Conservation (phyloP, 345 rosid genomes). For the Lumnitzera littorea region DNA sequence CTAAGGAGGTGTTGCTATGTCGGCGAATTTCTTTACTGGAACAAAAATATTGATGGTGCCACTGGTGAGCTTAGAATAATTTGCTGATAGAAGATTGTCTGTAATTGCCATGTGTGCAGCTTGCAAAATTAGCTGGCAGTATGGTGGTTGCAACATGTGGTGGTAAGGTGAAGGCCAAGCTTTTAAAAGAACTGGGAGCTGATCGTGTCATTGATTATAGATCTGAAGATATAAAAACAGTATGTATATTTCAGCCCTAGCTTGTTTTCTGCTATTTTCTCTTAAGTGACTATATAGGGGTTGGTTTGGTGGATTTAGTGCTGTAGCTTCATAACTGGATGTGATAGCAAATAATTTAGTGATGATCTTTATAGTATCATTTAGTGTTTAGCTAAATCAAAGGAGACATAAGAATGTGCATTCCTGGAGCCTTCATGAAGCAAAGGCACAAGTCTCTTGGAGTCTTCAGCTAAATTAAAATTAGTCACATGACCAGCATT, state of each 20-base stretch:
- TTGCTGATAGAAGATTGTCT: not conserved
- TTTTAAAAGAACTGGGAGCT: slow-evolving; percentile 73
- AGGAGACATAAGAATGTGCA: too few species aligned
- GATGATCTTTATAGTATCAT: too few species aligned
- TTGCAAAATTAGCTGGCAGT: slow-evolving; percentile 86
- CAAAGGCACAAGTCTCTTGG: too few species aligned
- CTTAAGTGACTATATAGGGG: not conserved
- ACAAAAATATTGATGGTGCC: not conserved
- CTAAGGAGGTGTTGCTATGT: not conserved
- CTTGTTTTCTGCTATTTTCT: slow-evolving; percentile 4
- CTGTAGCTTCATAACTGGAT: too few species aligned
- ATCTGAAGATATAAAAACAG: slow-evolving; percentile 77
- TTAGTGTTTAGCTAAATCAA: too few species aligned
- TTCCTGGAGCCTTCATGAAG: too few species aligned
- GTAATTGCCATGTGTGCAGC: slow-evolving; percentile 34
- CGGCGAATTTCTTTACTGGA: not conserved
- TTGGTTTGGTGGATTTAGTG: not conserved
- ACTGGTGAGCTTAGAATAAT: not conserved
- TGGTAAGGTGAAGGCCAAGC: slow-evolving; percentile 73
- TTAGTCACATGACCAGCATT: too few species aligned
- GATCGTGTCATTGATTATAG: slow-evolving; percentile 87
- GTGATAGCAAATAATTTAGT: too few species aligned
- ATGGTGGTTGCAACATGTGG: slow-evolving; percentile 91
- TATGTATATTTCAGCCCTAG: slow-evolving; percentile 23
- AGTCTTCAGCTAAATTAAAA: too few species aligned